A percentile compares a stretch with the other conserved stretches of the same genome.
These are phyloP conservation scores for Excoecaria cochinchinensis DNA, from an alignment of 345 rosid genomes.

Conservation along the genomic window DNA sequence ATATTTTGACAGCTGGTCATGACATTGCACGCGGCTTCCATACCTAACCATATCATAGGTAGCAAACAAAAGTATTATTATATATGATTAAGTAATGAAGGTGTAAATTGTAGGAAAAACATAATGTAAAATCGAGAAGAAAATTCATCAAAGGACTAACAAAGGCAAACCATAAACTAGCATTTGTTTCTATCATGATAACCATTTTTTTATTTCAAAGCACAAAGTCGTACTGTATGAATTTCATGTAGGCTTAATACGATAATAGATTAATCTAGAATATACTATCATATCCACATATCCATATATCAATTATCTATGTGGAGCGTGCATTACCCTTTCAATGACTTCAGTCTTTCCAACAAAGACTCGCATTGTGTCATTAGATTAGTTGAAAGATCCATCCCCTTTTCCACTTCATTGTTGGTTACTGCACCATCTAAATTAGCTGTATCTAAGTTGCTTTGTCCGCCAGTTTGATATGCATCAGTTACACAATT, in stretches of 20 bases:
- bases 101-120: background rate
- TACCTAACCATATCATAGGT: constrained; percentile 42
- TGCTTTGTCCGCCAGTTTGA: constrained; percentile 31
- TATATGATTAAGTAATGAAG: constrained; percentile 2
- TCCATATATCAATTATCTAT: too few relatives aligned
- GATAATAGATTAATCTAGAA: too few relatives aligned
- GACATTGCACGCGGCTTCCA: constrained; percentile 42
- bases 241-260: too few relatives aligned
- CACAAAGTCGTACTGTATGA: too few relatives aligned
- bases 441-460: constrained; percentile 28
- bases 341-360: constrained; percentile 68
- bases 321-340: constrained; percentile 45
- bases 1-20: constrained; percentile 55
- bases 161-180: constrained; percentile 14
- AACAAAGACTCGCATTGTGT: constrained; percentile 54
- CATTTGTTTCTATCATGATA: too few relatives aligned
- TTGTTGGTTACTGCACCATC: constrained; percentile 23
- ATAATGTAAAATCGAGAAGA: background rate
- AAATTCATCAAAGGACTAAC: constrained; percentile 14
- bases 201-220: too few relatives aligned
- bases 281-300: too few relatives aligned
- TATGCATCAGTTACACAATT: constrained; percentile 24
- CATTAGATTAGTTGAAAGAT: constrained; percentile 51
- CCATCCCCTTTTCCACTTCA: constrained; percentile 34
- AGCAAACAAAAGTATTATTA: constrained; percentile 20